Conservation (phyloP, 164 flowering plant genomes). For the Warburgia ugandensis region DNA sequence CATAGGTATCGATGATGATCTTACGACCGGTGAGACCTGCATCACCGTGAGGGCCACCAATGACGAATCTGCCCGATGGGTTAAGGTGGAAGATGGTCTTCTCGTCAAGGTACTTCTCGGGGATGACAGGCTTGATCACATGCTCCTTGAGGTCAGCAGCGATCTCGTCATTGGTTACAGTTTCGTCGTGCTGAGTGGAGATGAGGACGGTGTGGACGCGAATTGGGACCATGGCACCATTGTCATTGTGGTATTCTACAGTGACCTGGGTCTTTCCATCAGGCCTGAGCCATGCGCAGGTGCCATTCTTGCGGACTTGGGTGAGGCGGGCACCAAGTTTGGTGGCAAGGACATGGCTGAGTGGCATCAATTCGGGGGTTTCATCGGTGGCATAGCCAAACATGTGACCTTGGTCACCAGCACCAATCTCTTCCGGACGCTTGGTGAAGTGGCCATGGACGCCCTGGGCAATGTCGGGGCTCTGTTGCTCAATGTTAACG, state of each 20-base stretch:
- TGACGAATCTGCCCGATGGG: slow-evolving; percentile 77
- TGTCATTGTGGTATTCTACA: slow-evolving; percentile 62
- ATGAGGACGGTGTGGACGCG: slow-evolving; percentile 78
- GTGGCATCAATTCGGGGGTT: slow-evolving; percentile 73
- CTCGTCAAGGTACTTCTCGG: slow-evolving; percentile 70
- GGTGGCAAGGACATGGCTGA: slow-evolving; percentile 73
- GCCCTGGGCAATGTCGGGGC: slow-evolving; percentile 86
- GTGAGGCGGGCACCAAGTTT: slow-evolving; percentile 74
- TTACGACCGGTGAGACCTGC: slow-evolving; percentile 79
- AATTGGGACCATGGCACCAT: slow-evolving; percentile 73
- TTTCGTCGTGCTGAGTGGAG: slow-evolving; percentile 79
- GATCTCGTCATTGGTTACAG: slow-evolving; percentile 69
- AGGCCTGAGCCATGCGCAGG: slow-evolving; percentile 69
- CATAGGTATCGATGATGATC: slow-evolving; percentile 74
- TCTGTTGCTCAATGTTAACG: slow-evolving; percentile 79
- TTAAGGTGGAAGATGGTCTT: slow-evolving; percentile 80
- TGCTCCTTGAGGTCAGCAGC: slow-evolving; percentile 80
- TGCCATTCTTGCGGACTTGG: slow-evolving; percentile 67
- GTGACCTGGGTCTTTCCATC: slow-evolving; percentile 85
- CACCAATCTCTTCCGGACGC: slow-evolving; percentile 83
- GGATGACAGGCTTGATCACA: slow-evolving; percentile 65
- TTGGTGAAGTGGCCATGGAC: slow-evolving; percentile 85
- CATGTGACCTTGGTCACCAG: slow-evolving; percentile 89
- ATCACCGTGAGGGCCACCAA: slow-evolving; percentile 82
- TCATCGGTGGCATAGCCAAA: slow-evolving; percentile 88